Conservation (phyloP, 139 green algal genomes). For the Chlamydomonas incerta region DNA sequence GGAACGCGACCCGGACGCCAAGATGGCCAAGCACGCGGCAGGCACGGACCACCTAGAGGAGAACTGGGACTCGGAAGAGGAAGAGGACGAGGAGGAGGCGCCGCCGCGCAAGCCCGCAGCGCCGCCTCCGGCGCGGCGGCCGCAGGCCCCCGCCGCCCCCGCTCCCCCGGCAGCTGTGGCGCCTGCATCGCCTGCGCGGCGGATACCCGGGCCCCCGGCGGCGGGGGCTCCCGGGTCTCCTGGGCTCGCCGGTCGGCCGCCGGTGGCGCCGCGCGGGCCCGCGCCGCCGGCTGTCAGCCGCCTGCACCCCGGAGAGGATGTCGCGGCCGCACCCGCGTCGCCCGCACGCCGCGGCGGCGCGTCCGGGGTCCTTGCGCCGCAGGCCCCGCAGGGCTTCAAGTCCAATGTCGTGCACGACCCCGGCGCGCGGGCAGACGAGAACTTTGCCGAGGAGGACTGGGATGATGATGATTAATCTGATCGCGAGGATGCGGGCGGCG, state of each 20-base stretch:
- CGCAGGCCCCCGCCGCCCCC: background rate
- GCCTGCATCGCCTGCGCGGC: too few relatives aligned
- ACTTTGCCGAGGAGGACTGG: slow-evolving; percentile 40
- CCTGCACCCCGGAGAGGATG: too few relatives aligned
- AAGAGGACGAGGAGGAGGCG: slow-evolving; percentile 3
- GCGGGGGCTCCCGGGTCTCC: too few relatives aligned
- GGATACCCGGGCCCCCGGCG: too few relatives aligned
- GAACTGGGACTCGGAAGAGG: slow-evolving; percentile 35
- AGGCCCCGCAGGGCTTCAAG: background rate
- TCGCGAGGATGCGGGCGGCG: too few relatives aligned
- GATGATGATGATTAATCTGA: slow-evolving; percentile 21
- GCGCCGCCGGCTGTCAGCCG: too few relatives aligned
- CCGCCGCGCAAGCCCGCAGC: background rate
- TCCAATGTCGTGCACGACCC: slow-evolving; percentile 35
- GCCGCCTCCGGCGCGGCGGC: background rate
- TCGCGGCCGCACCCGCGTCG: too few relatives aligned
- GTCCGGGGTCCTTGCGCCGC: background rate
- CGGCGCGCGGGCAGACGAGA: background rate
- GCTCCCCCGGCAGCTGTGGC: background rate
- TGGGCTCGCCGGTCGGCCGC: too few relatives aligned
- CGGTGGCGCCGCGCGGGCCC: too few relatives aligned
- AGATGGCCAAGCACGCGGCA: slow-evolving; percentile 16
- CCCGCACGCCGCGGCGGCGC: too few relatives aligned
- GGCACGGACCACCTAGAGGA: slow-evolving; percentile 42
- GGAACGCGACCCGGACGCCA: background rate